phyloP scores from a whole-genome alignment of 2,329 filamentous ascomycete genomes.

The Furcasterigmium sp. region DNA sequence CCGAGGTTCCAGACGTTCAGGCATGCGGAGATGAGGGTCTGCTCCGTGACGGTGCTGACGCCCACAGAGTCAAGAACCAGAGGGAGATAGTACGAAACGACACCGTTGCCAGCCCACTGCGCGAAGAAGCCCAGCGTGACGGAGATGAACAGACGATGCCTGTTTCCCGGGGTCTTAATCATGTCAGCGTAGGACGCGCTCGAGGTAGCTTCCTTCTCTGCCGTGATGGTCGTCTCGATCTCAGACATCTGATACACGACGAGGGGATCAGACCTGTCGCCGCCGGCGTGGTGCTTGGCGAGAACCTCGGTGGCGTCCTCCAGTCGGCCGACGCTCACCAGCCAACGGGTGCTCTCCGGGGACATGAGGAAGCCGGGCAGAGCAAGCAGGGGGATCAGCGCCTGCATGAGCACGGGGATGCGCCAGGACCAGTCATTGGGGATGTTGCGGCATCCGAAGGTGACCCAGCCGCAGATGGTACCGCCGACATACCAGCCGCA shows the following conservation, averaged over 20 bases:
- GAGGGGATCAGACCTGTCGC: conserved; percentile 30
- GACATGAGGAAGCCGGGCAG: conserved; percentile 22
- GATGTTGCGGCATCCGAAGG: conserved; percentile 5
- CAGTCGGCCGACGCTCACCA: conserved; percentile 39
- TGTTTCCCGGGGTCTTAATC: conserved; percentile 13
- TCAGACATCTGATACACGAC: conserved; percentile 44
- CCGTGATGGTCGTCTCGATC: conserved; percentile 39
- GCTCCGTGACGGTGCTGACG: conserved; percentile 14
- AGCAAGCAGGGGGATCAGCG: conserved; percentile 32
- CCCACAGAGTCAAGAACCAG: conserved; percentile 28
- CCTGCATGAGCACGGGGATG: conserved; percentile 40
- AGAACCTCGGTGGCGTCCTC: conserved; percentile 39
- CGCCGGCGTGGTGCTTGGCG: conserved; percentile 41
- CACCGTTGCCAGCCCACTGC: conserved; percentile 10
- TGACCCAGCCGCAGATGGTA: conserved; percentile 12
- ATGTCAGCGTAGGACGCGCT: conserved; percentile 14
- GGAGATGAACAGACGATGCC: conserved; percentile 7
- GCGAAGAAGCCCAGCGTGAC: neutral
- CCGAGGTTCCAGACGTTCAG: conserved; percentile 12
- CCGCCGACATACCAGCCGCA: conserved; percentile 7
- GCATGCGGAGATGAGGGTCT: conserved; percentile 24
- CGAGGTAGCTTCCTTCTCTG: conserved; percentile 24
- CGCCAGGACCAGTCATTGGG: conserved; percentile 30
- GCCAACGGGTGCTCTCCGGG: conserved; percentile 37
- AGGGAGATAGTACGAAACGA: conserved; percentile 26